Conservation (phyloP, 257 asterid genomes). For the Thymus quinquecostatus region DNA sequence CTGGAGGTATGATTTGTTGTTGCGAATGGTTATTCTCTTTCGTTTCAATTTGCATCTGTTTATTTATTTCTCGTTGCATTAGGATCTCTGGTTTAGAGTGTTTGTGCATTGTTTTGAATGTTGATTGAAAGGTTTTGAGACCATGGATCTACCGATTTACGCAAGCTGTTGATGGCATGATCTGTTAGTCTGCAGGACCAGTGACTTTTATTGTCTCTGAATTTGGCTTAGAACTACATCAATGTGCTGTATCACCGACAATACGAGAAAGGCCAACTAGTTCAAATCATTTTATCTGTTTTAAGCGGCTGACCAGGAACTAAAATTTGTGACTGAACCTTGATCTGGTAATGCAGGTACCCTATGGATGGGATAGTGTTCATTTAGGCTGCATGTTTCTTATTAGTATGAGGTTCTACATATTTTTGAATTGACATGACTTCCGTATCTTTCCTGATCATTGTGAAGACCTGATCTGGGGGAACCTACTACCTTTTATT, state of each 20-base stretch:
- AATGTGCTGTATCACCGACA: slow-evolving; percentile 1
- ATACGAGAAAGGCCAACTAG: neutral
- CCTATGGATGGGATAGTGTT: neutral
- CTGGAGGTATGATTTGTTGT: slow-evolving; percentile 68
- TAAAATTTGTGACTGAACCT: slow-evolving; percentile 3
- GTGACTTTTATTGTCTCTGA: slow-evolving; percentile 18
- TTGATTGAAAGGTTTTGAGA: slow-evolving; percentile 10
- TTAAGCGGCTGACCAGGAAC: neutral
- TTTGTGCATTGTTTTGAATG: neutral
- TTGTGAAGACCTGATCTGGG: neutral
- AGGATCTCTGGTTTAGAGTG: slow-evolving; percentile 14
- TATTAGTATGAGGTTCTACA: neutral
- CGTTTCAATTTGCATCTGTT: neutral
- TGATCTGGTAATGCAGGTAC: slow-evolving; percentile 1
- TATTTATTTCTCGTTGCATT: neutral
- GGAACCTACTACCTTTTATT: neutral
- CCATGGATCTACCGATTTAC: slow-evolving; percentile 34
- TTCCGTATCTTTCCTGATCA: neutral
- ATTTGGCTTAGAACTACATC: neutral
- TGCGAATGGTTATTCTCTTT: neutral
- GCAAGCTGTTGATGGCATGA: slow-evolving; percentile 12
- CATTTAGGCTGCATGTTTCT: neutral
- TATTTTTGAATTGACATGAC: neutral
- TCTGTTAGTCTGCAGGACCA: slow-evolving; percentile 11
- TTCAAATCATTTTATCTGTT: neutral